phyloP scores from a whole-genome alignment of 1,139 yeast species.

The Candida sp. region DNA sequence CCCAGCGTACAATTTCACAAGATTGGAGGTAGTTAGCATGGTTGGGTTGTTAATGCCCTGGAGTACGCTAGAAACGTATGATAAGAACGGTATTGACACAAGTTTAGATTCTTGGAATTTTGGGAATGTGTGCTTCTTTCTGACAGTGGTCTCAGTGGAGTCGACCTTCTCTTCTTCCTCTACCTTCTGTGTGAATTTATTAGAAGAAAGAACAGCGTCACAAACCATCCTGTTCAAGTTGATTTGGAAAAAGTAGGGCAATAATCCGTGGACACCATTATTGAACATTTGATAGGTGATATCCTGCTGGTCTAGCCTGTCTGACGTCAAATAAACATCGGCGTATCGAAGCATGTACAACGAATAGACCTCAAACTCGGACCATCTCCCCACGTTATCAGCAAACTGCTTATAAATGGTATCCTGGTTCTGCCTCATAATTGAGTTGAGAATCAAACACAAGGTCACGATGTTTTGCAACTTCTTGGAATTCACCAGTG shows the following conservation, averaged over 20 bases:
- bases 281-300: slow-evolving; percentile 41
- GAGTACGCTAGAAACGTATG: slow-evolving; percentile 43
- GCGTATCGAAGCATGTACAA: slow-evolving; percentile 48
- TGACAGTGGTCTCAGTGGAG: not conserved
- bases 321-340: slow-evolving; percentile 28
- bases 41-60: slow-evolving; percentile 21
- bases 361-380: slow-evolving; percentile 35
- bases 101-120: slow-evolving; percentile 41
- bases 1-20: slow-evolving; percentile 73
- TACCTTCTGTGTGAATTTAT: not conserved
- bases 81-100: slow-evolving; percentile 41
- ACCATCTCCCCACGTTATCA: slow-evolving; percentile 30
- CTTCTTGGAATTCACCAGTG: slow-evolving; percentile 35
- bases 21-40: slow-evolving; percentile 37
- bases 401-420: slow-evolving; percentile 18
- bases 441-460: slow-evolving; percentile 34
- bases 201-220: slow-evolving; percentile 22
- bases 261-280: slow-evolving; percentile 26
- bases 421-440: slow-evolving; percentile 28
- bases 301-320: slow-evolving; percentile 19
- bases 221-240: slow-evolving; percentile 40
- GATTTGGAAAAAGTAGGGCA: slow-evolving; percentile 42
- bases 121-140: slow-evolving; percentile 5
- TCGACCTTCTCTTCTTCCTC: slow-evolving; percentile 1
- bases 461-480: slow-evolving; percentile 47